Conservation (phyloP, 257 asterid species). For the Mentha longifolia region DNA sequence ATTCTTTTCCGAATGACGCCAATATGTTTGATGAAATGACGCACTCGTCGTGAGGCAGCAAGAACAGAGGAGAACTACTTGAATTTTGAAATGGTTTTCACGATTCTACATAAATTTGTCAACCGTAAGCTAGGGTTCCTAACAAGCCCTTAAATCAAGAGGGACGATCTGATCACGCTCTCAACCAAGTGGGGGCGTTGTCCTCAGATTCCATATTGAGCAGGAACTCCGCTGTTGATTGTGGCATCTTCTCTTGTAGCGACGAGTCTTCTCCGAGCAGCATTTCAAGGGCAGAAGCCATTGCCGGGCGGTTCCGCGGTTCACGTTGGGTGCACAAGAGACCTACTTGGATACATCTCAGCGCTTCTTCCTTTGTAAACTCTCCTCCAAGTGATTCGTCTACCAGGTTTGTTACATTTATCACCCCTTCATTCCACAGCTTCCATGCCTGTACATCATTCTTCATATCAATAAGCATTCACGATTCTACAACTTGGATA, state of each 20-base stretch:
- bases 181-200: too few relatives aligned
- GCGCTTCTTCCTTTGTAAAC: constrained; percentile 23
- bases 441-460: constrained; percentile 26
- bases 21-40: too few relatives aligned
- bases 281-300: constrained; percentile 20
- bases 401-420: constrained; percentile 1
- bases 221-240: background rate
- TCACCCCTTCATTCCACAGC: constrained; percentile 5
- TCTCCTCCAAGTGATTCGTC: background rate
- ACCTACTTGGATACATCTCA: too few relatives aligned
- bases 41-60: too few relatives aligned
- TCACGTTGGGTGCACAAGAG: constrained; percentile 18
- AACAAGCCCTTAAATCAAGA: too few relatives aligned
- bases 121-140: too few relatives aligned
- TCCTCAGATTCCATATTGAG: too few relatives aligned
- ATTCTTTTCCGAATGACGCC: too few relatives aligned
- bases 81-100: too few relatives aligned
- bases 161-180: too few relatives aligned
- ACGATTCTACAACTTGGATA: background rate
- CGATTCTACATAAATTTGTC: too few relatives aligned
- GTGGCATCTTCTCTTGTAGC: constrained; percentile 18
- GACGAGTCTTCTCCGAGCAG: constrained; percentile 25
- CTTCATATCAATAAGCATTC: background rate
- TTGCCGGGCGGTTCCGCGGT: constrained; percentile 26
- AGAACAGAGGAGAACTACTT: too few relatives aligned